Conservation (phyloP, 768 basidiomycete genomes). For the Boletus rufocinnamomeus region DNA sequence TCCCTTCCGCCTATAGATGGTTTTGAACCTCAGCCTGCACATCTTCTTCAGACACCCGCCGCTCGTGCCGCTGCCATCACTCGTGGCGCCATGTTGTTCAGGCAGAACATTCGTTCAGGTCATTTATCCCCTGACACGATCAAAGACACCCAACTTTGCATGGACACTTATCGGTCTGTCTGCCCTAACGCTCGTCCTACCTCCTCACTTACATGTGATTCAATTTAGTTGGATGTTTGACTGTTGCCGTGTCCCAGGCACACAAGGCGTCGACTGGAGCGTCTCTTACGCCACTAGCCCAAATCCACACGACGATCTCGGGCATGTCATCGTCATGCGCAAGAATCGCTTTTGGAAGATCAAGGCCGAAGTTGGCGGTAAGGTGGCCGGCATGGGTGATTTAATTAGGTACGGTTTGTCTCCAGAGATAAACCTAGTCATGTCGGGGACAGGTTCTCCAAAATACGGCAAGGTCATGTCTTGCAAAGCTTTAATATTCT, state of each 20-base stretch:
- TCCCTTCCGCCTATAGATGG: constrained; percentile 56
- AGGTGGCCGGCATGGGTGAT: constrained; percentile 63
- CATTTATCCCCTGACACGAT: constrained; percentile 62
- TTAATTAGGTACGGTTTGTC: constrained; percentile 53
- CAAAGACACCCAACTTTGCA: constrained; percentile 73
- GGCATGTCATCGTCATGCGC: constrained; percentile 84
- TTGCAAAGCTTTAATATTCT: neutral
- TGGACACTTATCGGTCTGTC: constrained; percentile 80
- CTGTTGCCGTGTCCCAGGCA: constrained; percentile 78
- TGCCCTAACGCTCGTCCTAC: neutral
- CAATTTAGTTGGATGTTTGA: constrained; percentile 85
- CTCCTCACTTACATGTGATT: neutral
- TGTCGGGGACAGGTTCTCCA: neutral
- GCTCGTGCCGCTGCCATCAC: constrained; percentile 73
- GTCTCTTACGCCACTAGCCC: constrained; percentile 59
- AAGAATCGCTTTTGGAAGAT: constrained; percentile 87
- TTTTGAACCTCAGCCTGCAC: constrained; percentile 65
- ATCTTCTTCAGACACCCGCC: constrained; percentile 56
- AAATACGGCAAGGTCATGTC: neutral
- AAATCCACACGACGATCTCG: constrained; percentile 45
- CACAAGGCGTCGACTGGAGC: constrained; percentile 76
- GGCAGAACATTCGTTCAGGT: constrained; percentile 67
- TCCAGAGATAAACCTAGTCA: neutral
- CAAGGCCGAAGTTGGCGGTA: constrained; percentile 54
- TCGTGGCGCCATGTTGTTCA: constrained; percentile 72